phyloP scores from a whole-genome alignment of 495 filamentous ascomycete species.

The Penicillium daleae region DNA sequence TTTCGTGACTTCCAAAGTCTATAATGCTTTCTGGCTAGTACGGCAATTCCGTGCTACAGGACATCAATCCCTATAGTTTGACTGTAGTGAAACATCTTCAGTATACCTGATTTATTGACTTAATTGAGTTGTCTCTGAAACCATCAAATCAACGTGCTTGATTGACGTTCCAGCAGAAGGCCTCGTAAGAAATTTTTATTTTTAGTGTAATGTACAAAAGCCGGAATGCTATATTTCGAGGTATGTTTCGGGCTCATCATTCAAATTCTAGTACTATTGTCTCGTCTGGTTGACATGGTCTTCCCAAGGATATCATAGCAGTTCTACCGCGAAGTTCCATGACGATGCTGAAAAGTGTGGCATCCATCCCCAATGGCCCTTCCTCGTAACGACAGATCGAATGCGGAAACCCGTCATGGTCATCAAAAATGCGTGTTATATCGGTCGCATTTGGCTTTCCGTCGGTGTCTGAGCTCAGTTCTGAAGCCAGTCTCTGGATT shows the following conservation, averaged over 20 bases:
- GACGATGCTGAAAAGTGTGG: neutral
- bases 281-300: neutral
- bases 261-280: neutral
- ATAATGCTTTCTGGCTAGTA: too few relatives aligned
- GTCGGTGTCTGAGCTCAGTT: neutral
- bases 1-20: too few relatives aligned
- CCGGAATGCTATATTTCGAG: neutral
- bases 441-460: neutral
- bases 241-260: neutral
- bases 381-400: neutral
- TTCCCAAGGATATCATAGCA: neutral
- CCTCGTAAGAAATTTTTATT: too few relatives aligned
- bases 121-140: too few relatives aligned
- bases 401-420: neutral
- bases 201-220: neutral
- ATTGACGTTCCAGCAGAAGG: too few relatives aligned
- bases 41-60: too few relatives aligned
- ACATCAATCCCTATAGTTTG: too few relatives aligned
- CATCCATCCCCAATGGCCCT: neutral
- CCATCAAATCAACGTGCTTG: too few relatives aligned
- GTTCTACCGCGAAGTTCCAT: neutral
- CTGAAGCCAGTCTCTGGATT: neutral
- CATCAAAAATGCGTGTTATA: neutral
- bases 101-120: too few relatives aligned
- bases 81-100: too few relatives aligned